phyloP scores from a whole-genome alignment of 2,329 filamentous ascomycete species.

The Arthroderma sp. region DNA sequence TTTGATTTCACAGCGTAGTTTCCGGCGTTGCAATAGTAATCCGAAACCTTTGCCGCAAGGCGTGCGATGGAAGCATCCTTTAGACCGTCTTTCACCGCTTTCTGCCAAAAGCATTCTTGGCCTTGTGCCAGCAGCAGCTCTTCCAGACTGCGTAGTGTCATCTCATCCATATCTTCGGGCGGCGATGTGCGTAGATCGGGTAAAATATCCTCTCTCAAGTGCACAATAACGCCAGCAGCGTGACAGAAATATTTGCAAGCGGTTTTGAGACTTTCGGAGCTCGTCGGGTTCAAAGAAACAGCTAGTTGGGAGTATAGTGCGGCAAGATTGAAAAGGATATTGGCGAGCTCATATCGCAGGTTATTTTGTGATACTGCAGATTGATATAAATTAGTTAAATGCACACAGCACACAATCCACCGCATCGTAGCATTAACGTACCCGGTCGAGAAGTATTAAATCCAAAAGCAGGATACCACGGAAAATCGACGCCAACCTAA shows the following conservation, averaged over 20 bases:
- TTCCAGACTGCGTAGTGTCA: conserved; percentile 70
- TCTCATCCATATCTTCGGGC: conserved; percentile 88
- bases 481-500: conserved; percentile 85
- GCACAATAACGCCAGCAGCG: conserved; percentile 67
- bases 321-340: conserved; percentile 84
- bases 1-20: conserved; percentile 82
- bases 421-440: conserved; percentile 13
- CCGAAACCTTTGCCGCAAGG: conserved; percentile 77
- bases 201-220: conserved; percentile 63
- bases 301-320: conserved; percentile 90
- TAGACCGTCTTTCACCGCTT: conserved; percentile 83
- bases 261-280: conserved; percentile 68
- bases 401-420: neutral
- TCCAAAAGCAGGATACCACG: conserved; percentile 87
- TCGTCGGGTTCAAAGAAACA: conserved; percentile 61
- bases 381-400: neutral
- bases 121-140: conserved; percentile 81
- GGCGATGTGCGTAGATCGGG: conserved; percentile 72
- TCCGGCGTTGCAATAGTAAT: conserved; percentile 72
- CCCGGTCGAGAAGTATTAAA: conserved; percentile 68
- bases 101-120: conserved; percentile 97
- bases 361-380: conserved; percentile 47
- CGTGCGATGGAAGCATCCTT: conserved; percentile 89
- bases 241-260: conserved; percentile 85
- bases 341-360: conserved; percentile 71